These are phyloP conservation scores for carrot (Daucus carota) DNA, from an alignment of 129 eudicot genomes.

Conservation along the genomic window DNA sequence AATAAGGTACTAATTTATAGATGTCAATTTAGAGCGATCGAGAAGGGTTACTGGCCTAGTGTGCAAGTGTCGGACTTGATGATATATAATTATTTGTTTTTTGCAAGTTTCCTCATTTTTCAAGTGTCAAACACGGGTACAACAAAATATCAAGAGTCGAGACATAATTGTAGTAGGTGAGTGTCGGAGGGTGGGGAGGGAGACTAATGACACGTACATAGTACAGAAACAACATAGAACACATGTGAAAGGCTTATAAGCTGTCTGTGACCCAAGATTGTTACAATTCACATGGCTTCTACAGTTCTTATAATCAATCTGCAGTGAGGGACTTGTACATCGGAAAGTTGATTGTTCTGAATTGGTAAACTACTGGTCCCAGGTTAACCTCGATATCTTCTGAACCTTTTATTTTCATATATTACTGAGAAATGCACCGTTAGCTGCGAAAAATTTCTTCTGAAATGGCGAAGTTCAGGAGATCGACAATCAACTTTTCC, in stretches of 20 bases:
- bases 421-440: too few relatives aligned
- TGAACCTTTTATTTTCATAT: too few relatives aligned
- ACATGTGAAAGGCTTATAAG: neutral
- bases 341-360: neutral
- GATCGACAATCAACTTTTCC: too few relatives aligned
- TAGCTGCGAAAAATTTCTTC: too few relatives aligned
- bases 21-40: neutral
- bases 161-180: slow-evolving; percentile 2
- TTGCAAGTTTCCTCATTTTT: neutral
- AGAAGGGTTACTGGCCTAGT: neutral
- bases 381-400: neutral
- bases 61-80: neutral
- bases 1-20: neutral
- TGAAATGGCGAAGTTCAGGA: too few relatives aligned
- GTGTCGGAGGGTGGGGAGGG: slow-evolving; percentile 1
- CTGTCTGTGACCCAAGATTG: neutral
- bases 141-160: neutral
- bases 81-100: neutral
- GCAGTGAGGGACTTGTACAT: neutral
- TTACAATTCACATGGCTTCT: slow-evolving; percentile 7
- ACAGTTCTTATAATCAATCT: neutral
- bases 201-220: neutral
- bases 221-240: neutral
- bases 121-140: neutral
- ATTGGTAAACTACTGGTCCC: neutral